Evolutionary conservation across 768 basidiomycete genomes (phyloP), one percentile per base, ranked within the genome.

Genomic region (Lactifluus hygrophoroides): DNA sequence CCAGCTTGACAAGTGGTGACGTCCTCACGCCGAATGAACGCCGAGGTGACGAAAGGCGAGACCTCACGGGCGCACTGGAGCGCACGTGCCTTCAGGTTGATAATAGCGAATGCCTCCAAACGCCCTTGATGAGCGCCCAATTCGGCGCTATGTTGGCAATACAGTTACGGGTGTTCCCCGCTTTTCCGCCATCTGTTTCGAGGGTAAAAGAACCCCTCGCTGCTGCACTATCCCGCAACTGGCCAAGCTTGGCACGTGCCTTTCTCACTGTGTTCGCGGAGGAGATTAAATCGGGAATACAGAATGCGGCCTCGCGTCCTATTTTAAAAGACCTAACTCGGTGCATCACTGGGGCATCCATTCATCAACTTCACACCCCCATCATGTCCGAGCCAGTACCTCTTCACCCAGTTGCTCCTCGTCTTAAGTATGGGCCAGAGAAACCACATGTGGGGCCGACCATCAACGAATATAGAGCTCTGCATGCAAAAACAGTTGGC

Each of bases 371-470:
- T 28, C 35, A 13, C 46, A 1, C n/a, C 54, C 35, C 50, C 51
- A 46, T 17, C 19, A 71, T 71, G 70, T 65, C 70, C 43, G 67
- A 63, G 40, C n/a, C 63, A 28, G 64, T 67, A 34, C 64, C 66
- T 25, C 78, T 78, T 37, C 85, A 89, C 72, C 90, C 92, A 44
- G 75, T 93, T 51, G 90, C 90, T 4, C 81, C 86, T 45, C 86
- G 91, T 56, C 69, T 94, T 60, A 76, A 80, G 63, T 69, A 78
- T 44, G 84, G 83, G 10, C 67, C 69, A 46, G 87, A 86, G 70
- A 80, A 66, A 27, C 89, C 90, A 2, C 91, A 95, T 69, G 66
- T 97, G 25, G 88, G 86, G 0, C 91, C 92, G 17, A 76, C 86
- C 69, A 79, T 86, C 65, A 71, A 84, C n/a, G 85, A 85, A 14